Conservation (phyloP, 116 monocot genomes). For the Dioscorea cayenensis region DNA sequence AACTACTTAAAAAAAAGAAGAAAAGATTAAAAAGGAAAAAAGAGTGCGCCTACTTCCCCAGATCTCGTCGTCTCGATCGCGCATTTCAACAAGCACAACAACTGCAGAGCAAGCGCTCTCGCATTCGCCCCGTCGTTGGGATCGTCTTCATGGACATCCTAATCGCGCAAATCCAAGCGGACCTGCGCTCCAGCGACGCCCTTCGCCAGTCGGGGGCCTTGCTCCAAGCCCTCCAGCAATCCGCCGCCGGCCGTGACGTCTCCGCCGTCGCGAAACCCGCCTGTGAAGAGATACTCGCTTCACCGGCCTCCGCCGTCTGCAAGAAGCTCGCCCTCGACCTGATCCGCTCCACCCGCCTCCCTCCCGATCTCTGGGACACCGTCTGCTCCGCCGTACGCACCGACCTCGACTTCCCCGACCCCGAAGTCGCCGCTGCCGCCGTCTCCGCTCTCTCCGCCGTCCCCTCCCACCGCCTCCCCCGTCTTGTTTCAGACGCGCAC, state of each 20-base stretch:
- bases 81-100: no score
- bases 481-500: constrained; percentile 57
- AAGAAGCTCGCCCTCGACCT: constrained; percentile 99
- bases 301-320: constrained; percentile 93
- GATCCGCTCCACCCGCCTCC: constrained; percentile 79
- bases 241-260: constrained; percentile 90
- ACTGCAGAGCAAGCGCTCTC: not conserved
- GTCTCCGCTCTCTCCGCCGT: constrained; percentile 71
- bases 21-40: no score
- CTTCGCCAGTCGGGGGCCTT: constrained; percentile 95
- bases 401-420: constrained; percentile 95
- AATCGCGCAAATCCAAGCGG: constrained; percentile 90
- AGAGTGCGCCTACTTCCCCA: no score
- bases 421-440: constrained; percentile 88
- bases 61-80: no score
- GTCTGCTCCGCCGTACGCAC: constrained; percentile 59
- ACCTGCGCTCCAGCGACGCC: constrained; percentile 95
- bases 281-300: constrained; percentile 83
- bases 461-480: constrained; percentile 77
- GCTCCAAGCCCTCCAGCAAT: constrained; percentile 88
- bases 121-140: not conserved
- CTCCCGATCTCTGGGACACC: constrained; percentile 82
- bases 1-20: no score
- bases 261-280: constrained; percentile 78
- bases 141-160: constrained; percentile 67